Base-by-base conservation (phyloP, 108 stramenopile genomes). In the Cyclostephanos invisitatus region DNA sequence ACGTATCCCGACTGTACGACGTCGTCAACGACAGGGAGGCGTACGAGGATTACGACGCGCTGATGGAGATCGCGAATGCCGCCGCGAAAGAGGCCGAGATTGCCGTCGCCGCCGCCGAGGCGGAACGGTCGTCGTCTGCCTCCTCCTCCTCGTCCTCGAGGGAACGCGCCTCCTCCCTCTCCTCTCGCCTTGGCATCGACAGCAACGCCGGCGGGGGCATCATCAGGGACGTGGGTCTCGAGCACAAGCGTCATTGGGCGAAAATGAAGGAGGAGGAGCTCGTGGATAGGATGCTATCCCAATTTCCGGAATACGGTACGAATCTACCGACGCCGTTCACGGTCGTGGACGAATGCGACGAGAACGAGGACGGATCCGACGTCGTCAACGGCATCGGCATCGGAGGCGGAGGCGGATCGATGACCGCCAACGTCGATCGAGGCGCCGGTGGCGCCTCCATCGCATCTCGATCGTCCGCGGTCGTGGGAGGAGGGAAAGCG, bases 261-360 rank as follows among this genome's bases (percentile, higher is more conserved):
- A 57, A 38, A 35, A 24, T 67, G 46, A 82, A 81, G 24, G 87
- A 89, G 40, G 88, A 91, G 67, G 88, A 86, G 53, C 20, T 83
- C 37, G 89, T 88, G 5, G 85, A 83, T 66, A 64, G 77, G 28
- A 67, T 88, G 79, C 72, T 93, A 25, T 79, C 88, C 24, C 90
- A 93, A 57, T 93, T 93, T 82, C 92, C 92, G 2, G 80, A 81
- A 38, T 81, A 67, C 54, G 80, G 80, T 14, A 81, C 80, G 11
- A 81, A 81, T 46, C 69, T 68, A 6, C 80, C 80, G 17, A 81
- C 80, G 7, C 80, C 73, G 4, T 81, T 74, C 21, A 71, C 80
- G 27, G 59, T 67, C 7, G 27, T 71, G 28, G 70, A 81, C 32
- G 67, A 74, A 20, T 69, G 70, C 27, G 80, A 81, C 28, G 53